These are phyloP conservation scores for Sphagnurus paluster DNA, from an alignment of 1,284 basidiomycete species.

Conservation along the genomic window DNA sequence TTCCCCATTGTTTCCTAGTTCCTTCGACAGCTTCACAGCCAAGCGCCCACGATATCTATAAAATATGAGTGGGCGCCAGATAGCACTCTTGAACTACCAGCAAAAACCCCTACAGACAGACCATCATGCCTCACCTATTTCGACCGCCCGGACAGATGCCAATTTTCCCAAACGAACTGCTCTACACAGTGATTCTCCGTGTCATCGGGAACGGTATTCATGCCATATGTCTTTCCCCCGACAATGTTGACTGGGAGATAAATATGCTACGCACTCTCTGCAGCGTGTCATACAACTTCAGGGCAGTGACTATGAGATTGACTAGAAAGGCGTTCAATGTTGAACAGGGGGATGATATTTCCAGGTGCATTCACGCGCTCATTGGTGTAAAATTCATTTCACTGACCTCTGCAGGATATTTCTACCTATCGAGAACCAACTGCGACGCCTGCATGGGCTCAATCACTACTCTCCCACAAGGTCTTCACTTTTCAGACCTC, in stretches of 20 bases:
- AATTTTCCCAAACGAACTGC: constrained; percentile 29
- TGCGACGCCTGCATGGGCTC: constrained; percentile 24
- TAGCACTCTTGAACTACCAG: no score
- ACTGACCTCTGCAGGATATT: constrained; percentile 15
- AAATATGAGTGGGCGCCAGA: no score
- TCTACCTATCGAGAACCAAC: constrained; percentile 21
- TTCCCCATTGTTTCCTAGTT: no score
- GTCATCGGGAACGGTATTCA: constrained; percentile 30
- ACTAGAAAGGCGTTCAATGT: constrained; percentile 14
- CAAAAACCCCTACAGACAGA: no score
- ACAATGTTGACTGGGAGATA: constrained; percentile 29
- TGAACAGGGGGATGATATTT: constrained; percentile 1
- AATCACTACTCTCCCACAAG: constrained; percentile 21
- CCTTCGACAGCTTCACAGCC: no score
- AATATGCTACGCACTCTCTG: constrained; percentile 17
- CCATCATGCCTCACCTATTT: no score
- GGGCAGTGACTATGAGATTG: constrained; percentile 11
- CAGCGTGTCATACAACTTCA: constrained; percentile 16
- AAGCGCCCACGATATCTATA: no score
- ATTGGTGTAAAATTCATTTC: no score
- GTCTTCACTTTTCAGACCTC: constrained; percentile 21
- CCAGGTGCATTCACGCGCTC: no score
- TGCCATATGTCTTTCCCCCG: constrained; percentile 25
- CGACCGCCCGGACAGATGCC: no score
- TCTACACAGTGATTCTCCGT: constrained; percentile 28